Conservation (phyloP, 257 asterid genomes). For the Solanum commersonii region DNA sequence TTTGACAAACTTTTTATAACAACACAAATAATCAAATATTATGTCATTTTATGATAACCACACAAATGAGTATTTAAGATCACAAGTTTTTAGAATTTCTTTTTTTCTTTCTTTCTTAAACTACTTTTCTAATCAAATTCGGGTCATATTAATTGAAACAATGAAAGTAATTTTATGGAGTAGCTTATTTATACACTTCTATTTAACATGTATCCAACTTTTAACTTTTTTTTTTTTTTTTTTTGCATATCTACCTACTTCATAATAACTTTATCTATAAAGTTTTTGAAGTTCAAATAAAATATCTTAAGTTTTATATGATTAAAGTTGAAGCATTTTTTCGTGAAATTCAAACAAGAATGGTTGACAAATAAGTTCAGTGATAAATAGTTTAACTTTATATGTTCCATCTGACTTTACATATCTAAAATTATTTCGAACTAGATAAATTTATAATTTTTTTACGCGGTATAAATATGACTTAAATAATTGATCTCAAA, state of each 20-base stretch:
- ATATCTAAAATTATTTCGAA: neutral
- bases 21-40: too few species aligned
- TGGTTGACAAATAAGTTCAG: neutral
- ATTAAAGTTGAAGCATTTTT: too few species aligned
- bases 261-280: too few species aligned
- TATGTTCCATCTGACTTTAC: neutral
- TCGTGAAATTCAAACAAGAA: neutral
- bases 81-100: too few species aligned
- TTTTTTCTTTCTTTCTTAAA: neutral
- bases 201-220: too few species aligned
- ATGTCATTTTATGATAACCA: neutral
- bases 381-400: too few species aligned
- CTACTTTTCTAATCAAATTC: too few species aligned
- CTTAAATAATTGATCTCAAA: neutral
- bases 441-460: neutral
- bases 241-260: neutral
- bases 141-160: too few species aligned
- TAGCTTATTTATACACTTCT: neutral
- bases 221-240: too few species aligned
- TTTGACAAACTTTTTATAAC: neutral
- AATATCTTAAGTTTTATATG: too few species aligned
- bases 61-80: neutral
- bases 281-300: neutral
- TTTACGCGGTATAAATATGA: neutral
- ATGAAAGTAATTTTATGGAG: neutral